Evolutionary conservation across 768 basidiomycete species (phyloP), one percentile per base, ranked within the genome.

Genomic region (Arthromyces matolae): DNA sequence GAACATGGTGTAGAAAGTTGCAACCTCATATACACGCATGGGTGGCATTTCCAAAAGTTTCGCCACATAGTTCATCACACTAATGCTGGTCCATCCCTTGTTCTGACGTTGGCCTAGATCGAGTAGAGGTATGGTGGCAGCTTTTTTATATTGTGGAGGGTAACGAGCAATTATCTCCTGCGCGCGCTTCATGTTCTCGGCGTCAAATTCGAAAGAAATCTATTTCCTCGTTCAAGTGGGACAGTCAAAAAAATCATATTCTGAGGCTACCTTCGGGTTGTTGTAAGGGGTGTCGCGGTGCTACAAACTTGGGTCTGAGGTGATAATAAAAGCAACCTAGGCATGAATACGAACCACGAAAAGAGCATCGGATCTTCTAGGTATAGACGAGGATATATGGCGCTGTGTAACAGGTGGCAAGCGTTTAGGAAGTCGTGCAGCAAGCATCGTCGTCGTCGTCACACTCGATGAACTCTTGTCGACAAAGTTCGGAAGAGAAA

Each of bases 1-100:
- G 79, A 97, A 98, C 95, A 99, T 98, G 58, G 96, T 99, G 70
- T 99, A 99, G 73, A 99, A 99, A 12, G 93, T 94, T 14, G 95
- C 95, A 42, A 99, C 96, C 69, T 99, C 96, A 65, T 99, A 99
- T 2, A 97, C 96, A 8, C 96, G 88, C 96, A 99, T 98, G 43
- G 91, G 90, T 8, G 89, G 91, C 81, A 99, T 87, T 60, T 88
- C 92, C 24, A 98, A 78, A 25, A 95, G 73, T 55, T 89, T 87
- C 1, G 96, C 96, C 45, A 99, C 87, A 59, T 93, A 91, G 72
- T 99, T 97, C 96, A 99, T 99, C 52, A 95, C 93, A 60, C 89
- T 92, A 56, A 99, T 95, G 64, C 89, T 93, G 20, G 95, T 97
- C 91, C 92, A 99, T 58, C 91, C 92, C 57, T 95, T 91, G 74